phyloP scores from a whole-genome alignment of 2,329 filamentous ascomycete genomes.

The Ceratocystis cacaofunesta region DNA sequence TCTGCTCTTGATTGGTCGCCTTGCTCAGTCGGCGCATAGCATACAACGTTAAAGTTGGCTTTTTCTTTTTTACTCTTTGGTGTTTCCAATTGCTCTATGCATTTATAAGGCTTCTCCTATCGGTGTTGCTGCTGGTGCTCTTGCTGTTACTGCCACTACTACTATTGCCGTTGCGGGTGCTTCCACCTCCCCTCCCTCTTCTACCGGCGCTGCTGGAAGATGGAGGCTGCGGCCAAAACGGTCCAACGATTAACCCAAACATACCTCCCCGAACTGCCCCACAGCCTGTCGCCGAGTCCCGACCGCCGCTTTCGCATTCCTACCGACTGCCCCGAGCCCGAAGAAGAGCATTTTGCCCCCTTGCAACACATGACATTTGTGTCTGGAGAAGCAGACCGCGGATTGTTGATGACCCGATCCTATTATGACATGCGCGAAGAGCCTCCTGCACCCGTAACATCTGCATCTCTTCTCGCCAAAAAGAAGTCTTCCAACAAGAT shows the following conservation, averaged over 20 bases:
- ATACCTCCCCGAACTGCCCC: constrained; percentile 37
- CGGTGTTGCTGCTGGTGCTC: not conserved
- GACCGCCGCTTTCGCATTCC: constrained; percentile 34
- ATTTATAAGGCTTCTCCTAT: constrained; percentile 7
- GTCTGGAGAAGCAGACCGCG: constrained; percentile 40
- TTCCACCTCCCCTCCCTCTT: not conserved
- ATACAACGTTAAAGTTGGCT: too few species aligned
- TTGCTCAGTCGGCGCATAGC: constrained; percentile 8
- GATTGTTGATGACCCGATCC: constrained; percentile 40
- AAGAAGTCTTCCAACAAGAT: constrained; percentile 38
- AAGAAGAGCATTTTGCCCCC: constrained; percentile 35
- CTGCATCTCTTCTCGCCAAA: constrained; percentile 28
- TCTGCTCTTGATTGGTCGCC: not conserved
- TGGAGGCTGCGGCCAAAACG: constrained; percentile 45
- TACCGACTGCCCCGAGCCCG: constrained; percentile 29
- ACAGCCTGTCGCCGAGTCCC: constrained; percentile 37
- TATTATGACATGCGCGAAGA: constrained; percentile 44
- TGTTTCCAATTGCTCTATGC: constrained; percentile 7
- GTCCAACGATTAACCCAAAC: constrained; percentile 38
- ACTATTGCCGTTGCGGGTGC: not conserved
- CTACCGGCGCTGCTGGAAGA: constrained; percentile 20
- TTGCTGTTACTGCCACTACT: constrained; percentile 2
- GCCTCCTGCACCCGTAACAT: constrained; percentile 27
- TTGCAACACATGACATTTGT: constrained; percentile 44
- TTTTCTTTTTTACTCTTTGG: not conserved